These are phyloP conservation scores for Corrigiola litoralis DNA, from an alignment of 179 eudicot species.

Conservation along the genomic window DNA sequence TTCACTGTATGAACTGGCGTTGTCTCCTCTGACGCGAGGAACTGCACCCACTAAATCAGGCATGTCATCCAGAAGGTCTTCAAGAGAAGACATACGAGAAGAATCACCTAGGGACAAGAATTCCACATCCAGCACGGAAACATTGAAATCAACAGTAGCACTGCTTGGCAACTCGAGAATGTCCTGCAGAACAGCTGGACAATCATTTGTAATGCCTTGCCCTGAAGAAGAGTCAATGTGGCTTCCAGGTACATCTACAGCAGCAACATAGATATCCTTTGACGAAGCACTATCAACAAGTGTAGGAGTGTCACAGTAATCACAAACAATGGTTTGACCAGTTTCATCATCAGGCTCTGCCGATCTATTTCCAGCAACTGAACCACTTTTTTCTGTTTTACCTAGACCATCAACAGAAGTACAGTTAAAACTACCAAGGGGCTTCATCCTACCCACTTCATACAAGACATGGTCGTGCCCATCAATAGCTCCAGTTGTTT, in stretches of 20 bases:
- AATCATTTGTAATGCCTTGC: constrained; percentile 13
- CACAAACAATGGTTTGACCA: not conserved
- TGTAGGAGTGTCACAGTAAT: not conserved
- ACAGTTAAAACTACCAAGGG: not conserved
- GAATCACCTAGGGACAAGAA: constrained; percentile 36
- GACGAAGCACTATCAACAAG: not conserved
- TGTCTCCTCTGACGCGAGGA: constrained; percentile 19
- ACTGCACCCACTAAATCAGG: constrained; percentile 25
- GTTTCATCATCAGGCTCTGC: constrained; percentile 6
- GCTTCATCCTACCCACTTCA: constrained; percentile 1
- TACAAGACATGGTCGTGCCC: not conserved
- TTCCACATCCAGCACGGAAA: constrained; percentile 76
- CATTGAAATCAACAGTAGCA: constrained; percentile 48
- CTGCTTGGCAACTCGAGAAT: constrained; percentile 25
- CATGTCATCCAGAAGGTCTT: constrained; percentile 40
- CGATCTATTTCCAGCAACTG: not conserved
- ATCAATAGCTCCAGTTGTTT: constrained; percentile 19
- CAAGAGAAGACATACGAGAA: constrained; percentile 32
- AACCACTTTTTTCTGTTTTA: constrained; percentile 1
- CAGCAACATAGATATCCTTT: constrained; percentile 2
- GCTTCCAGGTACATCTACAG: not conserved
- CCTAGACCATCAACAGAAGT: constrained; percentile 4
- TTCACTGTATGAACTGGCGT: constrained; percentile 15
- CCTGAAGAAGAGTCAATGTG: constrained; percentile 11
- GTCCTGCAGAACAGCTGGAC: constrained; percentile 14